Evolutionary conservation across 768 basidiomycete genomes (phyloP), one percentile per base, ranked within the genome.

Genomic region (Phlebiopsis flavidoalba): DNA sequence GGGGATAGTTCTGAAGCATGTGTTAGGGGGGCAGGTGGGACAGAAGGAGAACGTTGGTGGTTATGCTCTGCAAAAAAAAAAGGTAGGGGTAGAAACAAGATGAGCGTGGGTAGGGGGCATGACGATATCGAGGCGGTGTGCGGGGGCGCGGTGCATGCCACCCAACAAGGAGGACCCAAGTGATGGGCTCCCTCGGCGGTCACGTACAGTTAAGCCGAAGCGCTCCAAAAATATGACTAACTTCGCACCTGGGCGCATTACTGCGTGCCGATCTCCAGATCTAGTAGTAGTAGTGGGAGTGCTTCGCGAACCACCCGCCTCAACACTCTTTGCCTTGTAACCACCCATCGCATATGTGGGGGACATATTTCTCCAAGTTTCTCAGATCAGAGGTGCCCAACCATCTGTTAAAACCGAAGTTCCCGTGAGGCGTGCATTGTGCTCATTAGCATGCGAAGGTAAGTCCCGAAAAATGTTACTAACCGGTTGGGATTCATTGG

Each of bases 361-460:
- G n/a, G 89, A 92, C 67, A n/a, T 93, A 93, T 72, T 93, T 94
- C 69, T 88, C 89, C 56, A 91, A 90, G 70, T 92, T 93, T 68
- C 76, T 93, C 57, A 74, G 69, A 69, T 77, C 74, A 67, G 76
- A n/a, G 67, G 61, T 77, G n/a, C 61, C 73, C 84, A 75, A 63
- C 77, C 67, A 24, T 72, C 66, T 63, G 80, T 60, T 8, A 90
- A 86, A 69, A 70, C 75, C 0, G 72, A 77, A 47, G 76, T 85
- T 19, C n/a, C n/a, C 24, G 65, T 59, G 22, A 53, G 46, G 12
- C 40, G 40, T 45, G n/a, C 45, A 36, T n/a, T n/a, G 21, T 22
- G 14, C 55, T 43, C 5, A 5, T 19, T 7, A 6, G 40, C 17
- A 21, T 37, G 36, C 33, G 3, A 10, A 12, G 26, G 22, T 22